Percentiles rank a stretch among this genome's conserved stretches.
phyloP scores from a whole-genome alignment of 306 rosid species.

The Prunus armeniaca region DNA sequence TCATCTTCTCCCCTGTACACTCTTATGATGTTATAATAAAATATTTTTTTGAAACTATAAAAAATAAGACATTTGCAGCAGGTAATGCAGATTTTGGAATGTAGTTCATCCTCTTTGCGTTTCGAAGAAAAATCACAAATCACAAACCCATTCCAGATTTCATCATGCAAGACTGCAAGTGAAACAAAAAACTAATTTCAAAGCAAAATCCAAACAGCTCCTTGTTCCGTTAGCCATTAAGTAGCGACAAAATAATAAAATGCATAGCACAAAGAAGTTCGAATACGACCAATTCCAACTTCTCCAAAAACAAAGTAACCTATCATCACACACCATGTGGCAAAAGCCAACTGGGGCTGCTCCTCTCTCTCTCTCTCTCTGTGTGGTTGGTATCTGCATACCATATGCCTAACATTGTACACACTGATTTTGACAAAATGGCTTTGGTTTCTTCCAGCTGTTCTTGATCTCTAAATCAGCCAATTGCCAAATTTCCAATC shows the following conservation, averaged over 20 bases:
- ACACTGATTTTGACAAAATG: conserved; percentile 4
- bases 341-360: not conserved
- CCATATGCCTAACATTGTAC: not conserved
- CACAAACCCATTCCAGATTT: no score
- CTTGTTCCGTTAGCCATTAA: not conserved
- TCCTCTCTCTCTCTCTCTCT: not conserved
- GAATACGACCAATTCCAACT: conserved; percentile 24
- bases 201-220: not conserved
- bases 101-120: no score
- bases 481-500: not conserved
- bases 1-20: no score
- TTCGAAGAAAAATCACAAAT: no score
- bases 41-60: no score
- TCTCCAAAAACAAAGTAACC: conserved; percentile 6
- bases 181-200: not conserved
- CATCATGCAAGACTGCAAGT: not conserved
- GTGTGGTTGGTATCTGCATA: not conserved
- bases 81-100: no score
- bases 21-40: no score
- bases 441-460: not conserved
- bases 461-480: not conserved
- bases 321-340: not conserved
- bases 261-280: no score
- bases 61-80: no score
- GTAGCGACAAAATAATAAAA: not conserved